Conservation (phyloP, 257 asterid genomes). For the Catharanthus roseus region DNA sequence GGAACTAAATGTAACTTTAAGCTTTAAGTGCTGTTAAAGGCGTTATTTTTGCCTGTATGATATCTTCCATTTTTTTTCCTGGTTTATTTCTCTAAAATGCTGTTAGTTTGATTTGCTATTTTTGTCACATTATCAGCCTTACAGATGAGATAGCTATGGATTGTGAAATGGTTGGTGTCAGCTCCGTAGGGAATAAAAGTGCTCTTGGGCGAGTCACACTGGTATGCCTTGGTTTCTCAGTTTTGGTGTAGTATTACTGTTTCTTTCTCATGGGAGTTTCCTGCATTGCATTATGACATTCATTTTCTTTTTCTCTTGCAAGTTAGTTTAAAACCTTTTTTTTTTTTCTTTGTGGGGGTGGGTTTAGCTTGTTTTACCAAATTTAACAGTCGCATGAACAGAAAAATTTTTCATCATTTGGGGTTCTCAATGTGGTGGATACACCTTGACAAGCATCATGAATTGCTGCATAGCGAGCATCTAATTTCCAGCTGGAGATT, state of each 20-base stretch:
- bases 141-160: conserved; percentile 85
- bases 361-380: no score
- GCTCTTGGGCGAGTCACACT: conserved; percentile 93
- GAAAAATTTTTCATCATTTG: neutral
- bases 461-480: neutral
- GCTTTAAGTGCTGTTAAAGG: neutral
- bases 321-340: no score
- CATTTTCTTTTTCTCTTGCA: neutral
- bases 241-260: neutral
- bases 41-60: no score
- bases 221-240: conserved; percentile 42
- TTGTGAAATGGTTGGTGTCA: conserved; percentile 97
- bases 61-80: neutral
- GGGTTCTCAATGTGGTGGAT: neutral
- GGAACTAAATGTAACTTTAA: neutral
- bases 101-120: conserved; percentile 6
- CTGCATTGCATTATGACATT: neutral
- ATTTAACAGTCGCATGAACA: neutral
- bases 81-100: neutral
- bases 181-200: conserved; percentile 73
- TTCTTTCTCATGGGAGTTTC: neutral
- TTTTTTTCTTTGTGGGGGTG: no score
- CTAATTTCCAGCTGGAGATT: neutral
- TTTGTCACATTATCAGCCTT: conserved; percentile 39
- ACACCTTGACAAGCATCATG: neutral